Evolutionary conservation across 2,329 filamentous ascomycete genomes (phyloP), one percentile per base, ranked within the genome.

Genomic region (Stachybotrys chartarum): DNA sequence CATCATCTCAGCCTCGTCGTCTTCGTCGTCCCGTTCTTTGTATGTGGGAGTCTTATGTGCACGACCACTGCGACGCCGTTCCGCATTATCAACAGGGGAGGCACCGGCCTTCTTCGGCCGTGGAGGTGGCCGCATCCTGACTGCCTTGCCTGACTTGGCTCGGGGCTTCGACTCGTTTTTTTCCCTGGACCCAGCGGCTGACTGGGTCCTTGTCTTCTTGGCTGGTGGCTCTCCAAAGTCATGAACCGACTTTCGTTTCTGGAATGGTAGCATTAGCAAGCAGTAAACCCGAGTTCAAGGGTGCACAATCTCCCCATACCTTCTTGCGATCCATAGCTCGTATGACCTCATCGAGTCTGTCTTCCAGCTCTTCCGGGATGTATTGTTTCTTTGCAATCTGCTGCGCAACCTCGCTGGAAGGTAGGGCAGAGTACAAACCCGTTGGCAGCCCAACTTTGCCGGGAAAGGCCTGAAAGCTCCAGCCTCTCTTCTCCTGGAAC

Each of bases 371-470:
- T 14, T 91, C 87, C 1, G 90, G 87, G 11, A 96, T 80, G 68
- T 88, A 96, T 56, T 88, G 86, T 76, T 88, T 95, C 69, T 91
- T 86, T 0, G 92, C 91, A 65, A 96, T 91, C 64, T 90, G 84
- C 66, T 94, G 88, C 1, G 92, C 92, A 51, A 85, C 82, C 32
- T 87, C 83, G 64, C 95, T 91, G 58, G 83, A 90, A 18, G 86
- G 81, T 60, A 97, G 80, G 4, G 84, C 78, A 16, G 81, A 80
- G 70, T 94, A 97, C 16, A 97, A 79, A 1, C 88, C 88, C 31
- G 83, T 81, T 0, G 94, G 92, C 56, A 97, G 74, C 16, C 88
- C 86, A 57, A 94, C 81, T 71, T 95, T 95, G 48, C 83, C 85
- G 0, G 91, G 84, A 70, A 87, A 95, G 1, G 89, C 87, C 66